phyloP scores from a whole-genome alignment of 768 basidiomycete genomes.

The Grammothele lineata region DNA sequence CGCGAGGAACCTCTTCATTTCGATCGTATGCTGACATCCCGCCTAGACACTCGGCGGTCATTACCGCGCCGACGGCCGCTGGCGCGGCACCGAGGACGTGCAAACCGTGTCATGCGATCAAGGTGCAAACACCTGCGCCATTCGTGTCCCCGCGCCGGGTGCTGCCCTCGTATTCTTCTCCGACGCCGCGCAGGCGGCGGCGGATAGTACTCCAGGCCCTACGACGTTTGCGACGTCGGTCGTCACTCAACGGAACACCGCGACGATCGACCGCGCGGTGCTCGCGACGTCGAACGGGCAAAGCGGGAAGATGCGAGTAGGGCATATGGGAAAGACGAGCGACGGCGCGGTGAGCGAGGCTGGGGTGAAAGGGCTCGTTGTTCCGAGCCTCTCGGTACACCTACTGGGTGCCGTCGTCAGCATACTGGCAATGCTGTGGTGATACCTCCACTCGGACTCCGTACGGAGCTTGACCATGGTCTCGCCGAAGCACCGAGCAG shows the following conservation, averaged over 20 bases:
- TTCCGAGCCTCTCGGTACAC: too few species aligned
- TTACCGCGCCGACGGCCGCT: conserved; percentile 64
- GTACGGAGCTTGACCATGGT: neutral
- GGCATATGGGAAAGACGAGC: conserved; percentile 11
- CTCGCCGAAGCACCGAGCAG: too few species aligned
- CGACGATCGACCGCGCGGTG: conserved; percentile 46
- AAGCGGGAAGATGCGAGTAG: conserved; percentile 27
- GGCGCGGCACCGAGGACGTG: conserved; percentile 49
- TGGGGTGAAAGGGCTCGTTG: conserved; percentile 9
- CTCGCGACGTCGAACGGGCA: conserved; percentile 62
- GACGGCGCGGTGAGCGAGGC: conserved; percentile 11
- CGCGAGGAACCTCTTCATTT: conserved; percentile 34
- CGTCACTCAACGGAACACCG: conserved; percentile 47
- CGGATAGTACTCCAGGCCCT: conserved; percentile 28
- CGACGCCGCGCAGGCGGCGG: conserved; percentile 33
- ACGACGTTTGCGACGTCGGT: conserved; percentile 51
- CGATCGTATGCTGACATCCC: neutral
- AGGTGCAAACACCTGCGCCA: conserved; percentile 44
- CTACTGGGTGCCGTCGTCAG: too few species aligned
- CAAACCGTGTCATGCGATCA: conserved; percentile 57
- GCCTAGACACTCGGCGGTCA: conserved; percentile 53
- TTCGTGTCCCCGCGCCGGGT: conserved; percentile 63
- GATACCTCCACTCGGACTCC: too few species aligned
- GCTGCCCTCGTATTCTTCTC: conserved; percentile 72
- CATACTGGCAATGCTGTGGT: too few species aligned